Conservation (phyloP, 306 rosid genomes). For the Adenanthera pavonina region DNA sequence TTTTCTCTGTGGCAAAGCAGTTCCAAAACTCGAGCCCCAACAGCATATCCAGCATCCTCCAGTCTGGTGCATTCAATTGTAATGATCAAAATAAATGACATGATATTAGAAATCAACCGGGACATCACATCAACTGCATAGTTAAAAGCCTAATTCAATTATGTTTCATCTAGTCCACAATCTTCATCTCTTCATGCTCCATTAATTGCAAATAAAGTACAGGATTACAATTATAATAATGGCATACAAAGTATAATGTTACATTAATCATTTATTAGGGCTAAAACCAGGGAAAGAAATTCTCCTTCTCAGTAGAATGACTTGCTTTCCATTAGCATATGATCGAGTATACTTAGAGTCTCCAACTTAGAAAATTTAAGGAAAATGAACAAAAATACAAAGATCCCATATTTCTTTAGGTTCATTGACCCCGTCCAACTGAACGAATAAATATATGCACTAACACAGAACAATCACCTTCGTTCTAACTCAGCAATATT, state of each 20-base stretch:
- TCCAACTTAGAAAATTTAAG: background rate
- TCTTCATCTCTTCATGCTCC: background rate
- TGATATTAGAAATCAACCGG: background rate
- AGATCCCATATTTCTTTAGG: background rate
- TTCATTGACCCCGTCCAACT: background rate
- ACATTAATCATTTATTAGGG: background rate
- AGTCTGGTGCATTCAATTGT: slow-evolving; percentile 57
- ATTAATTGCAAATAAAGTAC: slow-evolving; percentile 5
- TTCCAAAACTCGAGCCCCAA: slow-evolving; percentile 94
- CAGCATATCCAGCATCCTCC: slow-evolving; percentile 98
- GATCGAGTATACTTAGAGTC: background rate
- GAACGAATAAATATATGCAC: background rate
- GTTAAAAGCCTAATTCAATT: slow-evolving; percentile 1
- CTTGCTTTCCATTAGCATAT: background rate
- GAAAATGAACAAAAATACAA: no score
- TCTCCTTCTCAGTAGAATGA: background rate
- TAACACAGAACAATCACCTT: slow-evolving; percentile 56
- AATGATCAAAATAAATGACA: background rate
- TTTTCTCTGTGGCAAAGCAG: slow-evolving; percentile 97
- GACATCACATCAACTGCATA: slow-evolving; percentile 12
- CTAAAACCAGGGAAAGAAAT: slow-evolving; percentile 30
- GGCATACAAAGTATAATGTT: background rate
- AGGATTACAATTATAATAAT: background rate
- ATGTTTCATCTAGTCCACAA: slow-evolving; percentile 14
- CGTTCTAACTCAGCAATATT: slow-evolving; percentile 95